Base-by-base conservation (phyloP, 2,329 filamentous ascomycete species). In the Didymella keratinophila region DNA sequence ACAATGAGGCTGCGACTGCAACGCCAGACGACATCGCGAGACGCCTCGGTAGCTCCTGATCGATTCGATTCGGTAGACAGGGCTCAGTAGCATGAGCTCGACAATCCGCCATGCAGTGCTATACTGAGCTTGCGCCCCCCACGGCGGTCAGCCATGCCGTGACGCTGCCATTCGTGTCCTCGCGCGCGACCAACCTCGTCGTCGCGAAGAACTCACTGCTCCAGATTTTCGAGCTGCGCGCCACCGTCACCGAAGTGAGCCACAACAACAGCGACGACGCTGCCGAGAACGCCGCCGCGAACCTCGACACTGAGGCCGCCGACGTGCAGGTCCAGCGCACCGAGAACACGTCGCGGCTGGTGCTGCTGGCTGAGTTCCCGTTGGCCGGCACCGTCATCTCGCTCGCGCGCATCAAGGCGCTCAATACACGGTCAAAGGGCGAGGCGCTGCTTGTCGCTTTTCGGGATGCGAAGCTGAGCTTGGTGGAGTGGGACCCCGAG, bases 131-230 rank as follows among this genome's bases (percentile, higher is more conserved):
- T 77, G 88, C 92, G 77, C 91, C 94, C 82, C 93, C 95, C 53
- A 96, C 93, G 76, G 93, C 93, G 76, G 93, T 98, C 79, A 93
- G 92, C 72, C 90, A 97, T 80, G 92, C 93, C 64, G 80, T 97
- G 71, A 86, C 83, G 60, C 80, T 97, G 39, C 87, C 93, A 34
- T 93, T 99, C 73, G 84, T 89, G 45, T 89, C 90, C 45, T 79
- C 91, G 48, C 84, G 88, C 64, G 87, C 90, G 69, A 89, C 86
- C 77, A 97, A 98, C 76, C 86, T 99, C 66, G 83, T 97, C 67
- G 88, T 99, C 79, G 93, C 92, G 71, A 96, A 93, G 81, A 93
- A 92, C 58, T 97, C 94, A 44, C 82, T 97, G 51, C 87, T 99
- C 34, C 95, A 99, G 78, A 88, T 99, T 72, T 99, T 97, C 79